These are phyloP conservation scores for Articulospora tetracladia DNA, from an alignment of 495 filamentous ascomycete genomes.

Conservation along the genomic window DNA sequence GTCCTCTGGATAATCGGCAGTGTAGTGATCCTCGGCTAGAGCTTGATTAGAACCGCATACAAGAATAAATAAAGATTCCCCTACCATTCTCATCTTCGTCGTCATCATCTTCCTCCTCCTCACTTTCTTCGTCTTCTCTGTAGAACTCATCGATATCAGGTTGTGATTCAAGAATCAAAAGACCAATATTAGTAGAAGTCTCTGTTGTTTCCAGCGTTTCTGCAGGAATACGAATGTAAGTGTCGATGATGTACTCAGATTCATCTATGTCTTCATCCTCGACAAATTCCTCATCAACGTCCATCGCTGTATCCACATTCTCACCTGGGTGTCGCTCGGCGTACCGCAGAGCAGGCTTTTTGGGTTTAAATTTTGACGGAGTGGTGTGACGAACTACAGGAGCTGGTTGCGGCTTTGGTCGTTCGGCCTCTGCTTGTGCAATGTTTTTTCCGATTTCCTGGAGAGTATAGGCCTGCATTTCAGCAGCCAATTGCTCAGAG, in stretches of 20 bases:
- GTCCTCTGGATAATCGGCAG: constrained; percentile 52
- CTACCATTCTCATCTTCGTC: constrained; percentile 51
- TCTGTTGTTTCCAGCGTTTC: constrained; percentile 38
- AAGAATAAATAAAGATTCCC: constrained; percentile 3
- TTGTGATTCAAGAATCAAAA: constrained; percentile 48
- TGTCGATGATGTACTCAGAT: constrained; percentile 48
- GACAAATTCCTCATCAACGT: constrained; percentile 26
- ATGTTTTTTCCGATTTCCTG: constrained; percentile 43
- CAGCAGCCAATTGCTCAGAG: constrained; percentile 40
- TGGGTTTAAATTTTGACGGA: constrained; percentile 36
- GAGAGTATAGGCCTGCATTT: constrained; percentile 47
- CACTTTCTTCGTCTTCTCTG: constrained; percentile 37
- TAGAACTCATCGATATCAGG: constrained; percentile 50
- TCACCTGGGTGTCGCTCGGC: constrained; percentile 45
- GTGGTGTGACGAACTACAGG: constrained; percentile 19
- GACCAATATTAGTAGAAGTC: constrained; percentile 36
- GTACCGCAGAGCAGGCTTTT: constrained; percentile 40
- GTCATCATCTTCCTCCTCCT: constrained; percentile 46
- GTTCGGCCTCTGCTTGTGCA: constrained; percentile 21
- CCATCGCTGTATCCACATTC: constrained; percentile 14
- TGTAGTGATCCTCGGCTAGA: constrained; percentile 50
- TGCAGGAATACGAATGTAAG: constrained; percentile 47
- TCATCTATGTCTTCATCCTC: constrained; percentile 33
- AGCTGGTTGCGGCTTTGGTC: neutral
- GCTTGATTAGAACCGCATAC: neutral